phyloP scores from a whole-genome alignment of 2,329 filamentous ascomycete genomes.

The Diaporthe sp. region DNA sequence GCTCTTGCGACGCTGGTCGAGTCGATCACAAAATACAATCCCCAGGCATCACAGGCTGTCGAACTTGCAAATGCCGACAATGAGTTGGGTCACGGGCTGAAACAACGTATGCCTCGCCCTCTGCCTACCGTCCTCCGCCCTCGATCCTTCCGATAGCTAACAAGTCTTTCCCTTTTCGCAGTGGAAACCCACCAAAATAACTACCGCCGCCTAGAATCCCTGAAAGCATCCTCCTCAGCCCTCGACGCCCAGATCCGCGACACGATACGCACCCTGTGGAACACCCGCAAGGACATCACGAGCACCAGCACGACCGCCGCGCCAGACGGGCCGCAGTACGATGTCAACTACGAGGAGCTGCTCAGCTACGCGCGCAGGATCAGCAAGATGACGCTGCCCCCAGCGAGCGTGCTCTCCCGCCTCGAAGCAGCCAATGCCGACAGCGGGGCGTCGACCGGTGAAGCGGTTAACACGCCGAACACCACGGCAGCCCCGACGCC shows the following conservation, averaged over 20 bases:
- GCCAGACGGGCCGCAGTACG: conserved; percentile 64
- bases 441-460: conserved; percentile 49
- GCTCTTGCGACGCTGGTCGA: conserved; percentile 79
- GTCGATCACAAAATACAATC: conserved; percentile 86
- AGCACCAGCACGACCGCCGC: conserved; percentile 71
- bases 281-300: conserved; percentile 80
- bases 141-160: conserved; percentile 34
- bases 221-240: conserved; percentile 75
- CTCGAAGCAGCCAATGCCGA: conserved; percentile 48
- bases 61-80: conserved; percentile 80
- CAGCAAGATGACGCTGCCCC: conserved; percentile 83
- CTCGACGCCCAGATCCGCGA: conserved; percentile 82
- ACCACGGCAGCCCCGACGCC: conserved; percentile 46
- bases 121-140: neutral
- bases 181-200: conserved; percentile 80
- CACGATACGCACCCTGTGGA: conserved; percentile 77
- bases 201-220: conserved; percentile 74
- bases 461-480: conserved; percentile 41
- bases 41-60: conserved; percentile 75
- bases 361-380: conserved; percentile 85
- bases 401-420: conserved; percentile 48
- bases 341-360: conserved; percentile 79
- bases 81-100: conserved; percentile 75
- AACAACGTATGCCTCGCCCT: conserved; percentile 65
- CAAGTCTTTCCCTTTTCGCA: conserved; percentile 54